Conservation (phyloP, 345 rosid genomes). For the Cardiospermum halicacabum region DNA sequence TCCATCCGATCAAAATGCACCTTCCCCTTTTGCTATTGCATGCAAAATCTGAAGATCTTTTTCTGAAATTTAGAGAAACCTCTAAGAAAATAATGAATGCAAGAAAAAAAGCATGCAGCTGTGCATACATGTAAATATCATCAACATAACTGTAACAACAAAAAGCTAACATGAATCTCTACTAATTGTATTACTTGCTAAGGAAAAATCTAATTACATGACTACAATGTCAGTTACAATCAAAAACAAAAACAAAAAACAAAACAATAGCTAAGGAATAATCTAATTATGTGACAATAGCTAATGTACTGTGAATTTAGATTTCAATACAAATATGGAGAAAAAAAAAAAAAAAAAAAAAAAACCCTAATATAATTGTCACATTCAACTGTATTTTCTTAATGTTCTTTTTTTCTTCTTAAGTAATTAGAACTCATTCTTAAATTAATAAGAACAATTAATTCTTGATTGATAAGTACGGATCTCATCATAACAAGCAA, state of each 20-base stretch:
- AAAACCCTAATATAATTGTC: not conserved
- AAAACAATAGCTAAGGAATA: too few relatives aligned
- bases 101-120: too few relatives aligned
- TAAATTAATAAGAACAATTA: not conserved
- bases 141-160: too few relatives aligned
- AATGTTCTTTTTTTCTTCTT: not conserved
- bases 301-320: not conserved
- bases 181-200: too few relatives aligned
- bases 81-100: not conserved
- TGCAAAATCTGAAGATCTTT: not conserved
- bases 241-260: too few relatives aligned
- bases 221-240: too few relatives aligned
- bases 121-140: too few relatives aligned
- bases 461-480: not conserved
- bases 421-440: not conserved
- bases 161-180: too few relatives aligned
- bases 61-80: conserved; percentile 7
- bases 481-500: not conserved
- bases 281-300: too few relatives aligned
- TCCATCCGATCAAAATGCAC: conserved; percentile 35
- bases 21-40: not conserved
- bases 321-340: too few relatives aligned
- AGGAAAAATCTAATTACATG: too few relatives aligned
- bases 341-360: too few relatives aligned
- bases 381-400: not conserved